Conservation (phyloP, 495 filamentous ascomycete species). For the Cercophora newfieldiana region DNA sequence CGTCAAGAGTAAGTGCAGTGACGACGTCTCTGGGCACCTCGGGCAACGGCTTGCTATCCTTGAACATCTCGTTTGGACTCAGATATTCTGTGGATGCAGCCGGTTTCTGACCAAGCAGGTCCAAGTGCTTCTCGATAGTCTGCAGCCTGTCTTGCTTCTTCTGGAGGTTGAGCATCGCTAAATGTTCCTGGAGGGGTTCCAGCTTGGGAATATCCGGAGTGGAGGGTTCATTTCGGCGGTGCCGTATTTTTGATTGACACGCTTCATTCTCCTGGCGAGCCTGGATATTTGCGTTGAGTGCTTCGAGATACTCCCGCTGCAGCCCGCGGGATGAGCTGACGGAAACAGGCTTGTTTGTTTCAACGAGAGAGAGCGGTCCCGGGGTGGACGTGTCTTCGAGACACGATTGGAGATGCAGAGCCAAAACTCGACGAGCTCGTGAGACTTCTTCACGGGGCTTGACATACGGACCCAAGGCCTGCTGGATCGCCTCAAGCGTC, state of each 20-base stretch:
- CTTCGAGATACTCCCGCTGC: slow-evolving; percentile 56
- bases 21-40: slow-evolving; percentile 50
- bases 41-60: slow-evolving; percentile 45
- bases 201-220: slow-evolving; percentile 6
- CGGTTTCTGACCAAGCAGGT: slow-evolving; percentile 56
- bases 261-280: slow-evolving; percentile 51
- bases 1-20: slow-evolving; percentile 39
- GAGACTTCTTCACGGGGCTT: slow-evolving; percentile 45
- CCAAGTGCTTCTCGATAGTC: slow-evolving; percentile 44
- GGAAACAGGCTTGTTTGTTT: slow-evolving; percentile 25
- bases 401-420: slow-evolving; percentile 40
- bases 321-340: slow-evolving; percentile 33
- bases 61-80: slow-evolving; percentile 44
- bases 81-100: slow-evolving; percentile 51
- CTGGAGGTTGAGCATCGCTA: slow-evolving; percentile 49
- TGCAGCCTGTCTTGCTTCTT: slow-evolving; percentile 56
- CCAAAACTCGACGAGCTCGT: slow-evolving; percentile 43
- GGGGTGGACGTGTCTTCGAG: slow-evolving; percentile 31
- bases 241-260: slow-evolving; percentile 26
- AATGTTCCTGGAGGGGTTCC: slow-evolving; percentile 49
- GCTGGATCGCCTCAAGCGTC: slow-evolving; percentile 26
- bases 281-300: slow-evolving; percentile 57
- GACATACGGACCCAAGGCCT: slow-evolving; percentile 39
- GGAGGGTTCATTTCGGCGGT: slow-evolving; percentile 4
- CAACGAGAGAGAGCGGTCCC: slow-evolving; percentile 42